Percentiles rank a stretch among this genome's conserved stretches.
These are phyloP conservation scores for Phytophthora macrochlamydospora DNA, from an alignment of 352 stramenopile species.

Conservation along the genomic window DNA sequence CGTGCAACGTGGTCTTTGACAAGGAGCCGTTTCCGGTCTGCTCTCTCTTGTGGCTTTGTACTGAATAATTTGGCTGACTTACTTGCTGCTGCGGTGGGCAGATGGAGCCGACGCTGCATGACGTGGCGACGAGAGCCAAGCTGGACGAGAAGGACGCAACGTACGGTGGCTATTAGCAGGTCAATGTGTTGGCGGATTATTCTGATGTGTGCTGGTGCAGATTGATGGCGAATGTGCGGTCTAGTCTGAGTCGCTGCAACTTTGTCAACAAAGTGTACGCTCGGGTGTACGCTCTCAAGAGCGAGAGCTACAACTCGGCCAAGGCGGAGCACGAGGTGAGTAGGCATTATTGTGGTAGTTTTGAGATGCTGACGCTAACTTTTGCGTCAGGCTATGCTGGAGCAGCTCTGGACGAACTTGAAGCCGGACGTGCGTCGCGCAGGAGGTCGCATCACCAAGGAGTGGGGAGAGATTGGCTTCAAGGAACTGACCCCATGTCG, in stretches of 20 bases:
- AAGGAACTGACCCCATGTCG: slow-evolving; percentile 86
- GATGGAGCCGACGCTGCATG: slow-evolving; percentile 59
- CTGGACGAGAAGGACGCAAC: slow-evolving; percentile 52
- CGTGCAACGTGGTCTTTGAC: slow-evolving; percentile 84
- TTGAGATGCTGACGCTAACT: not conserved
- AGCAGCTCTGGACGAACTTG: slow-evolving; percentile 78
- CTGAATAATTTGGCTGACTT: too few relatives aligned
- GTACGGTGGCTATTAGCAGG: slow-evolving; percentile 27
- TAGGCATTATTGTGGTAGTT: not conserved
- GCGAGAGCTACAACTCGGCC: slow-evolving; percentile 68
- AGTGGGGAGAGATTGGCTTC: slow-evolving; percentile 89
- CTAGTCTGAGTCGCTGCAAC: slow-evolving; percentile 70
- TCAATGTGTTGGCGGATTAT: not conserved
- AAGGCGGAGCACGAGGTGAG: slow-evolving; percentile 70
- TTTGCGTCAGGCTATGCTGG: slow-evolving; percentile 58
- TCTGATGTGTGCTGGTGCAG: slow-evolving; percentile 28
- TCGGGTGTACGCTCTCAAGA: slow-evolving; percentile 52
- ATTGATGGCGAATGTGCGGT: slow-evolving; percentile 67
- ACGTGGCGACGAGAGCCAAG: slow-evolving; percentile 56
- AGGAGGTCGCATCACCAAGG: slow-evolving; percentile 83
- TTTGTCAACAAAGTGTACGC: slow-evolving; percentile 82
- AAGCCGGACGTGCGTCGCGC: slow-evolving; percentile 80
- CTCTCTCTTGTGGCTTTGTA: not conserved
- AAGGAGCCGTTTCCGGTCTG: slow-evolving; percentile 70
- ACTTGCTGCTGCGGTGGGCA: slow-evolving; percentile 11